Percentiles rank a stretch among this genome's conserved stretches.
These are phyloP conservation scores for Solanum chmielewskii DNA, from an alignment of 257 asterid genomes.

Conservation along the genomic window DNA sequence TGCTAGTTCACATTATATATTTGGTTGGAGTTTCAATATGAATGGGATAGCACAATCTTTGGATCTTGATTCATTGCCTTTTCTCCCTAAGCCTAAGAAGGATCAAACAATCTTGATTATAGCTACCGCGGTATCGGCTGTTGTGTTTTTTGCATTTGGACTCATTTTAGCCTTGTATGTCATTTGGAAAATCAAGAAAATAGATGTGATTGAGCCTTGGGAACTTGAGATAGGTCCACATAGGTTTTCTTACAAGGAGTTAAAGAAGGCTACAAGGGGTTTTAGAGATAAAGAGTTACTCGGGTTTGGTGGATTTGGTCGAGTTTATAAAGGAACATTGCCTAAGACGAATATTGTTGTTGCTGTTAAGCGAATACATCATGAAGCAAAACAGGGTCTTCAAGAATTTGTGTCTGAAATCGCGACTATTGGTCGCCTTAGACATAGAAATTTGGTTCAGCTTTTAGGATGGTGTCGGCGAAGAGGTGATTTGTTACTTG, in stretches of 20 bases:
- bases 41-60: constrained; percentile 43
- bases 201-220: constrained; percentile 59
- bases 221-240: constrained; percentile 61
- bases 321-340: constrained; percentile 55
- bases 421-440: constrained; percentile 42
- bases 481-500: constrained; percentile 43
- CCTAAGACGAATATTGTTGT: constrained; percentile 23
- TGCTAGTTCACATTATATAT: constrained; percentile 56
- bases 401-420: constrained; percentile 51
- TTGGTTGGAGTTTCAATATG: constrained; percentile 69
- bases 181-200: constrained; percentile 26
- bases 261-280: constrained; percentile 56
- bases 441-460: constrained; percentile 61
- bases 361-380: constrained; percentile 53
- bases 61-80: constrained; percentile 41
- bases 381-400: constrained; percentile 50
- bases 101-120: constrained; percentile 9
- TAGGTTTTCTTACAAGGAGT: constrained; percentile 44
- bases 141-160: constrained; percentile 13
- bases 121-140: constrained; percentile 22
- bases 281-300: constrained; percentile 43
- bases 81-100: constrained; percentile 17
- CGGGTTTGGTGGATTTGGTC: constrained; percentile 79
- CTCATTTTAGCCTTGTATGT: constrained; percentile 7
- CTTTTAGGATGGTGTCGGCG: constrained; percentile 56